Evolutionary conservation across 1,139 yeast genomes (phyloP), one percentile per base, ranked within the genome.

Genomic region (Lizanozyma gosingica): DNA sequence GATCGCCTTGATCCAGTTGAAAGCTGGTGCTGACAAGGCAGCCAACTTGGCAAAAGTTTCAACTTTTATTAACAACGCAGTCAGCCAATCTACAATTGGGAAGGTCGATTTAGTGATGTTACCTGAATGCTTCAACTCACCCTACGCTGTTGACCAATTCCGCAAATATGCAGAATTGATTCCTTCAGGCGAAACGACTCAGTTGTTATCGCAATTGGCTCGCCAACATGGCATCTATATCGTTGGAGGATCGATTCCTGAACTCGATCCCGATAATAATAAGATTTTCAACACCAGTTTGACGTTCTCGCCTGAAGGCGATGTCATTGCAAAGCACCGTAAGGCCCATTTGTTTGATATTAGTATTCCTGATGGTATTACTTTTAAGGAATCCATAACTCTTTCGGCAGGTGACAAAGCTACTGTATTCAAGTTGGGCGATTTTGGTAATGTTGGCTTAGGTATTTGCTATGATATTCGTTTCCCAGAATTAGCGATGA

Each of bases 61-160:
- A 33, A 62, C 62, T 17, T 71, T 63, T 47, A 67, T 78, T 35
- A 68, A 65, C 35, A 66, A 65, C 32, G 86, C 87, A 3, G 59
- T 78, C 17, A 44, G 52, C 3, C 63, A 70, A 39, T 66, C 79
- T 33, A 76, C 77, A 32, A 64, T 67, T 34, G 67, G 58, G 2
- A 56, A 55, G 38, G 47, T 81, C 15, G 83, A 82, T 48, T 61
- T 80, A 43, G 73, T 83, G n/a, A 81, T 83, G 57, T 65, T 83
- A 39, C 94, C 94, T 4, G 97, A 92, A 63, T 90, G 97, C 63
- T 92, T 90, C 75, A 90, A 90, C 60, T 84, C 97, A 1, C 97
- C 97, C 3, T 92, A 92, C 55, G 82, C 95, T 0, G 95, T 87
- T 22, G 78, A 78, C 44, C 83, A 92, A 45, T 92, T 92, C 61